Evolutionary conservation across 139 green algal species (phyloP).

Genomic region (Klebsormidium nitens): DNA sequence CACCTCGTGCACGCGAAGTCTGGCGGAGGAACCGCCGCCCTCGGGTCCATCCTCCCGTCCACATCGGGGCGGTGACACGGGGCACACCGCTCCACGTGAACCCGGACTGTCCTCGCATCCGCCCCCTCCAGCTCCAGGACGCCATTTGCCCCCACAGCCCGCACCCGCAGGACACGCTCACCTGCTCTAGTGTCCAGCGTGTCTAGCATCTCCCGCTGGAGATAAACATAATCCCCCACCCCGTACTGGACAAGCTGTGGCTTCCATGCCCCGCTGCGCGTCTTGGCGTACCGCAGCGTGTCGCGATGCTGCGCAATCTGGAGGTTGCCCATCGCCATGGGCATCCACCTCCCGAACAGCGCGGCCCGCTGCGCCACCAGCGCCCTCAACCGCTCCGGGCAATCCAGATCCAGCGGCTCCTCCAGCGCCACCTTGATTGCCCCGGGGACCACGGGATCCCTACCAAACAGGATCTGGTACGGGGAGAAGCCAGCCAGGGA

Average conservation of each 20-base stretch:
- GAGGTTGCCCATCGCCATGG: not conserved
- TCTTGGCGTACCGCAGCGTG: not conserved
- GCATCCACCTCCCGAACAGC: not conserved
- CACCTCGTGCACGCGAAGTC: too few relatives aligned
- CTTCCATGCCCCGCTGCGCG: not conserved
- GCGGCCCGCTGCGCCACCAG: not conserved
- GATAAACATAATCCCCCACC: not conserved
- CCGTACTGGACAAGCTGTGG: not conserved
- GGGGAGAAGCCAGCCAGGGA: conserved; percentile 9
- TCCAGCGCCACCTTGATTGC: too few relatives aligned
- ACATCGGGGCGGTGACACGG: too few relatives aligned
- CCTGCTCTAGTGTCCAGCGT: not conserved
- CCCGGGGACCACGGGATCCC: not conserved
- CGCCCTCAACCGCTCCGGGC: not conserved
- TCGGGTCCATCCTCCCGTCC: too few relatives aligned
- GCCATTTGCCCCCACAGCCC: too few relatives aligned
- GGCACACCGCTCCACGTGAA: too few relatives aligned
- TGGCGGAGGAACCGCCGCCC: too few relatives aligned
- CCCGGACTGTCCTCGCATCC: too few relatives aligned
- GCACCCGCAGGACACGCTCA: too few relatives aligned
- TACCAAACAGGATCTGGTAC: conserved; percentile 31
- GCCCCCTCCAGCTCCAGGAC: too few relatives aligned
- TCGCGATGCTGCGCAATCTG: not conserved
- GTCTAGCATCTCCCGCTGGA: not conserved
- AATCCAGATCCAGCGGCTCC: not conserved